Base-by-base conservation (phyloP, 352 stramenopile genomes). In the Phytophthora citricola region DNA sequence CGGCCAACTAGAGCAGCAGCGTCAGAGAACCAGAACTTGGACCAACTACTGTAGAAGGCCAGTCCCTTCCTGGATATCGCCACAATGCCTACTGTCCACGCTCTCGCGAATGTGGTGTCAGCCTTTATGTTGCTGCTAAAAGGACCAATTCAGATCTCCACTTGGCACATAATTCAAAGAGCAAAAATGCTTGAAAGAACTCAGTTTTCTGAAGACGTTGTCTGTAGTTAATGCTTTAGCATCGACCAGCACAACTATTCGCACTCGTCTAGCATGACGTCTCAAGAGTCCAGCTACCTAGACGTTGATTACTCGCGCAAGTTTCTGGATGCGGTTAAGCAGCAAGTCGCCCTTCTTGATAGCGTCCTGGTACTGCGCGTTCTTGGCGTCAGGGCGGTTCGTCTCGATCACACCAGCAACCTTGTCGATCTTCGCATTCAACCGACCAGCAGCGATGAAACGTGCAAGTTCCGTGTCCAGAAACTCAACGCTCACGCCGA, bases 371-470 rank as follows among this genome's bases (percentile, higher is more conserved):
- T 99, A 99, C 78, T 99, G 95, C 15, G 95, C 94, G 83, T 99
- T 99, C 83, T 99, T 99, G 63, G 92, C 89, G 86, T 99, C 97
- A 1, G 97, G 95, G 44, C 97, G 90, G 74, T 98, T 99, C n/a
- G 96, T 99, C 73, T 99, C 95, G 60, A 99, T 98, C 27, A 99
- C 95, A 34, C 96, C 97, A 17, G 84, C 95, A 43, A 99, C 97
- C 83, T 99, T 99, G 81, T 99, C 97, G 78, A 99, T 99, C 82
- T 99, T 99, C 49, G 97, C 98, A 65, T 98, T 98, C 47, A 99
- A 76, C 32, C 97, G 89, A 2, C 96, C 93, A 1, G 96, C 93
- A 2, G 97, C 96, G 71, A 99, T 99, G 79, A 99, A 99, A 48
- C 95, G 91, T 59, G 95, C 97, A 10, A 99, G 90, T 70, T 99